These are phyloP conservation scores for Apiotrichum sp. DNA, from an alignment of 1,284 basidiomycete species.

Conservation along the genomic window DNA sequence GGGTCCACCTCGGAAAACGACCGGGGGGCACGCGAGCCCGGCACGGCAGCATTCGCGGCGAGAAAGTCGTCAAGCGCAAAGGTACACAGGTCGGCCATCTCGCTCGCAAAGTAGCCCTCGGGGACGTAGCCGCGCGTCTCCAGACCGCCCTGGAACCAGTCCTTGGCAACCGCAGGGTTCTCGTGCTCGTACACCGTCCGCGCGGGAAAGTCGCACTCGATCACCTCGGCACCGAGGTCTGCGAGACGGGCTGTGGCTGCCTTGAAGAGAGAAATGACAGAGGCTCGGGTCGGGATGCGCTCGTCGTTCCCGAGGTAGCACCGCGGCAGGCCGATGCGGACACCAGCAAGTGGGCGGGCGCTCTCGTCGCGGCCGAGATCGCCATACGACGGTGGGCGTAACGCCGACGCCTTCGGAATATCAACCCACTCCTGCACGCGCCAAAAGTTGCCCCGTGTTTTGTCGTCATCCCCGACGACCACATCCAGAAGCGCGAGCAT, in stretches of 20 bases:
- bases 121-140: conserved; percentile 3
- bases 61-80: conserved; percentile 6
- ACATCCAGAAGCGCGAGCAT: conserved; percentile 4
- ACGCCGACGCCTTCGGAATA: not conserved
- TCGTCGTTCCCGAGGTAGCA: conserved; percentile 3
- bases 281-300: not conserved
- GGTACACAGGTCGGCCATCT: conserved; percentile 1
- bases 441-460: conserved; percentile 8
- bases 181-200: conserved; percentile 1
- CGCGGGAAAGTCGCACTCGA: conserved; percentile 4
- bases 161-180: not conserved
- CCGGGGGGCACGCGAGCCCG: not conserved
- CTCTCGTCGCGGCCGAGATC: not conserved
- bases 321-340: conserved; percentile 4
- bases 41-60: not conserved
- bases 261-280: not conserved
- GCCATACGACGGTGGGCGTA: conserved; percentile 1
- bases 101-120: not conserved
- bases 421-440: not conserved
- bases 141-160: conserved; percentile 8
- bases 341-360: not conserved
- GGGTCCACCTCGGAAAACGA: conserved; percentile 4
- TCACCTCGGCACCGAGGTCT: conserved; percentile 7
- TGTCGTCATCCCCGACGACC: conserved; percentile 4
- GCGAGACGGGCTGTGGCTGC: not conserved